Conservation (phyloP, 345 rosid species). For the Hibiscus trionum region DNA sequence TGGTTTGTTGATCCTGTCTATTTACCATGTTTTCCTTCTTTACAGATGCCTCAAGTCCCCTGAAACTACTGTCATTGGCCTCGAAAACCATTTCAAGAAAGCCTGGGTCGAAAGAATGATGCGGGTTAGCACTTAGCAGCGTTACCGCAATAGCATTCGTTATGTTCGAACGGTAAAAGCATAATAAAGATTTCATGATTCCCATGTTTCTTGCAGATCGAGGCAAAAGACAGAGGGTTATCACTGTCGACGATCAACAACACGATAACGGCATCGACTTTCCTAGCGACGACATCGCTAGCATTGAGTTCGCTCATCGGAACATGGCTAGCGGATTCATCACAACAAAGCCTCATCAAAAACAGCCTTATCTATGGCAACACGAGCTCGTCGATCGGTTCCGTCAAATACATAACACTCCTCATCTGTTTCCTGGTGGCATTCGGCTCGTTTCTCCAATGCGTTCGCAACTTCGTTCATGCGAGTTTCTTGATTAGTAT, state of each 20-base stretch:
- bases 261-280: slow-evolving; percentile 23
- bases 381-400: slow-evolving; percentile 7
- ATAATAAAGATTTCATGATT: no score
- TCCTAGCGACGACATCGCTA: slow-evolving; percentile 23
- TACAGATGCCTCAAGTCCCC: slow-evolving; percentile 16
- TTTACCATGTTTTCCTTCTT: slow-evolving; percentile 19
- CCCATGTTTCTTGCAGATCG: slow-evolving; percentile 4
- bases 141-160: not conserved
- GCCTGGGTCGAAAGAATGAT: slow-evolving; percentile 35
- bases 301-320: slow-evolving; percentile 30
- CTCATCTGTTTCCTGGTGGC: slow-evolving; percentile 30
- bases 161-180: no score
- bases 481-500: slow-evolving; percentile 27
- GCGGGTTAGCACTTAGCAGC: slow-evolving; percentile 27
- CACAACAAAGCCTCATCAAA: slow-evolving; percentile 7
- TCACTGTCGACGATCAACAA: slow-evolving; percentile 20
- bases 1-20: slow-evolving; percentile 22
- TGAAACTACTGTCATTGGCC: slow-evolving; percentile 29
- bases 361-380: slow-evolving; percentile 19
- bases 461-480: slow-evolving; percentile 17
- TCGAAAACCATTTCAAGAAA: slow-evolving; percentile 26
- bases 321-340: slow-evolving; percentile 18
- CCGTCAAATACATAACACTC: slow-evolving; percentile 25
- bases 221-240: slow-evolving; percentile 22
- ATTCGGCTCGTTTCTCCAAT: slow-evolving; percentile 27